These are phyloP conservation scores for Mycosphaerelloides madeirae DNA, from an alignment of 2,329 filamentous ascomycete genomes.

Conservation along the genomic window DNA sequence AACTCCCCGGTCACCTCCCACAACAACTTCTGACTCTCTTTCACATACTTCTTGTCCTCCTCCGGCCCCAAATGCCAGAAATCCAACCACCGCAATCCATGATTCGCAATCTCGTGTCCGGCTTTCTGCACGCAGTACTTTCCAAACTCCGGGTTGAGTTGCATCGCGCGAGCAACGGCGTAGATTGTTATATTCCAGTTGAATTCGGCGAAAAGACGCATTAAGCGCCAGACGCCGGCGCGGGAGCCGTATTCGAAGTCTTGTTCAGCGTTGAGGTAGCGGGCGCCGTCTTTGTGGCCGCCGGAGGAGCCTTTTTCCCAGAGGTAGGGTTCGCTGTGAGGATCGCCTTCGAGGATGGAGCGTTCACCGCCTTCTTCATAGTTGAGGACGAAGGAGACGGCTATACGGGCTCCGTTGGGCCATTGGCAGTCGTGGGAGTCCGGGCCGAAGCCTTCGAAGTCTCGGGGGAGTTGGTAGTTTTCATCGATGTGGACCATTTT, in stretches of 20 bases:
- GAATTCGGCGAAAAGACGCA: constrained; percentile 40
- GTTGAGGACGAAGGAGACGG: constrained; percentile 42
- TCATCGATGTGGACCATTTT: constrained; percentile 32
- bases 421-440: constrained; percentile 30
- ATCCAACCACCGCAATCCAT: constrained; percentile 43
- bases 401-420: constrained; percentile 43
- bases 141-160: constrained; percentile 39
- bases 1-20: constrained; percentile 44
- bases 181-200: constrained; percentile 43
- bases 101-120: constrained; percentile 40
- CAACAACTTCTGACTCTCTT: constrained; percentile 37
- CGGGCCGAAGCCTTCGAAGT: constrained; percentile 33
- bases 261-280: constrained; percentile 43
- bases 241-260: constrained; percentile 41
- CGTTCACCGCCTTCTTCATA: constrained; percentile 43
- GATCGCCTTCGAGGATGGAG: constrained; percentile 38
- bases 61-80: constrained; percentile 40
- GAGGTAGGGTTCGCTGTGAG: constrained; percentile 36
- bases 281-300: constrained; percentile 25
- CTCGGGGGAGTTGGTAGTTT: constrained; percentile 34
- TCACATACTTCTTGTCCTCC: constrained; percentile 47
- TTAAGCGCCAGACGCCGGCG: constrained; percentile 38
- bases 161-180: constrained; percentile 39
- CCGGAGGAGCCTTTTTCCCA: constrained; percentile 34
- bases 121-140: constrained; percentile 36